A percentile compares a stretch with the other conserved stretches of the same genome.
Evolutionary conservation across 2,329 filamentous ascomycete species (phyloP).

Genomic region (Macrophomina pseudophaseolina): DNA sequence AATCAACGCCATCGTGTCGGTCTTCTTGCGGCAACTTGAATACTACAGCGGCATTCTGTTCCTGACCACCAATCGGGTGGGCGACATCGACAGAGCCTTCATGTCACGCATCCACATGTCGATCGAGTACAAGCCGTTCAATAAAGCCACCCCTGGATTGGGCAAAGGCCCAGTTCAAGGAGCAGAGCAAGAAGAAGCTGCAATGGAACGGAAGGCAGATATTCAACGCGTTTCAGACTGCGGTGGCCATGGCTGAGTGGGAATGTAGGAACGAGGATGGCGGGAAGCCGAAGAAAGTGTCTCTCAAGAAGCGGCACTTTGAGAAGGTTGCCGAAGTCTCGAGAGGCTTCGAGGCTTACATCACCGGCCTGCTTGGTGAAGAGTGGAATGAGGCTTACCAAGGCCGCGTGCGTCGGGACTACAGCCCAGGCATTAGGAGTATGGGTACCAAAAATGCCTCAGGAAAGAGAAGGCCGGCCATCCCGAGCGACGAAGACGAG

Average conservation of each 20-base stretch:
- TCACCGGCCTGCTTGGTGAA: not conserved
- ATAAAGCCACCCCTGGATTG: not conserved
- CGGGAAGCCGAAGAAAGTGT: not conserved
- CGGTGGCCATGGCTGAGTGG: conserved; percentile 30
- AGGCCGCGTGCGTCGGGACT: too few relatives aligned
- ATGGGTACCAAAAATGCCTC: too few relatives aligned
- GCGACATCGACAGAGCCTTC: too few relatives aligned
- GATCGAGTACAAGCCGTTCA: too few relatives aligned
- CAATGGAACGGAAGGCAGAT: conserved; percentile 32
- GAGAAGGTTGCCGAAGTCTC: conserved; percentile 1
- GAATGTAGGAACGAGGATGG: not conserved
- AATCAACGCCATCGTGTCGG: not conserved
- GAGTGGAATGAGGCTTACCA: not conserved
- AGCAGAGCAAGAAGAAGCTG: not conserved
- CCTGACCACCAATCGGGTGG: too few relatives aligned
- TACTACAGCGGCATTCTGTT: too few relatives aligned
- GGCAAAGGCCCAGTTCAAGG: not conserved
- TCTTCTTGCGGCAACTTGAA: too few relatives aligned
- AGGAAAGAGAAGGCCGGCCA: too few relatives aligned
- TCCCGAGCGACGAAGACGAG: too few relatives aligned
- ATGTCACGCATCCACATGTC: too few relatives aligned
- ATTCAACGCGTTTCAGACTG: conserved; percentile 32
- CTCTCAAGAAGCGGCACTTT: not conserved
- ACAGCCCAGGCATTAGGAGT: too few relatives aligned
- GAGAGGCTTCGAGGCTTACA: not conserved